Conservation (phyloP, 306 rosid species). For the Pachyrhizus erosus region DNA sequence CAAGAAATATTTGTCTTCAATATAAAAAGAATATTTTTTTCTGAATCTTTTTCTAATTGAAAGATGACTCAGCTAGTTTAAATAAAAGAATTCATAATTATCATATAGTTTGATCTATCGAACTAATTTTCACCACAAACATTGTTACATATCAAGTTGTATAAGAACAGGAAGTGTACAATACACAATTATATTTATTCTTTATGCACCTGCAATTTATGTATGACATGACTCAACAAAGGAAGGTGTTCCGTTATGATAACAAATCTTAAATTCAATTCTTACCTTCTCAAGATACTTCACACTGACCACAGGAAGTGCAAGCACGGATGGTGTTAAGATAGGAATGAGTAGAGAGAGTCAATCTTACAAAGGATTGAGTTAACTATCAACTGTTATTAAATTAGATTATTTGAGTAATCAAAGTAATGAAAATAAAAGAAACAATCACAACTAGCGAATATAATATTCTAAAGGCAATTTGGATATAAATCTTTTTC, state of each 20-base stretch:
- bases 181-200: not conserved
- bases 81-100: too few species aligned
- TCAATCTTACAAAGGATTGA: not conserved
- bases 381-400: not conserved
- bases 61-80: too few species aligned
- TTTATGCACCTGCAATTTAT: not conserved
- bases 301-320: not conserved
- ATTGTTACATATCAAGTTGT: constrained; percentile 27
- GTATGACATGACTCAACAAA: not conserved
- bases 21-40: too few species aligned
- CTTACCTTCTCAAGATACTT: not conserved
- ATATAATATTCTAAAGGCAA: too few species aligned
- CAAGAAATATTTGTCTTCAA: too few species aligned
- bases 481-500: too few species aligned
- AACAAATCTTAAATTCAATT: not conserved
- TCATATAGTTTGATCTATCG: too few species aligned
- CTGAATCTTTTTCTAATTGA: too few species aligned
- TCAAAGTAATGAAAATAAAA: not conserved
- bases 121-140: too few species aligned
- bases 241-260: not conserved
- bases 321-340: not conserved
- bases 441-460: too few species aligned
- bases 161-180: constrained; percentile 5
- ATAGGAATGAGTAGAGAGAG: not conserved
- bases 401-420: not conserved